phyloP scores from a whole-genome alignment of 768 basidiomycete species.

The Tulasnella calospora region DNA sequence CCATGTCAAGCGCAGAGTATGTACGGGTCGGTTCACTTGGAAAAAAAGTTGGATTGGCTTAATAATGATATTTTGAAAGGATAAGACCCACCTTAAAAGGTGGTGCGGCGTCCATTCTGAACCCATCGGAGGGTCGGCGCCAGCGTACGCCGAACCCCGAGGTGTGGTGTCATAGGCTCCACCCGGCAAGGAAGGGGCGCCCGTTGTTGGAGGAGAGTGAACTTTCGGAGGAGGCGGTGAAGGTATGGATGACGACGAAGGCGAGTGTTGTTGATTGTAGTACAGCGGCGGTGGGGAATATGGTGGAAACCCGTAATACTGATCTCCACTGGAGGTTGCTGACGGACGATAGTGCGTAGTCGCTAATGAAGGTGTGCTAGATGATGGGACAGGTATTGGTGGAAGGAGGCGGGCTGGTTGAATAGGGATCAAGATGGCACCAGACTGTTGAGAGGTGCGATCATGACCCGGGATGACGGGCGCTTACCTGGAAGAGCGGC shows the following conservation, averaged over 20 bases:
- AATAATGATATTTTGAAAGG: neutral
- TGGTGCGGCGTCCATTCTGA: neutral
- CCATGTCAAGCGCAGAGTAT: neutral
- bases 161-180: neutral
- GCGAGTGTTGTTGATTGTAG: neutral
- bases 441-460: neutral
- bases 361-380: neutral
- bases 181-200: neutral
- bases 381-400: neutral
- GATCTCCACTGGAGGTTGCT: neutral
- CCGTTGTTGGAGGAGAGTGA: neutral
- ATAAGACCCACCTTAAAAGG: neutral
- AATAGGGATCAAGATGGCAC: neutral
- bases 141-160: neutral
- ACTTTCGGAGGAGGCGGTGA: neutral
- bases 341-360: neutral
- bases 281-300: neutral
- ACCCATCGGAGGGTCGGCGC: neutral
- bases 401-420: neutral
- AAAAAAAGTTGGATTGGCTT: neutral
- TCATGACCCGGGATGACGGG: neutral
- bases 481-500: neutral
- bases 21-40: neutral
- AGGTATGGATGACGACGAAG: neutral
- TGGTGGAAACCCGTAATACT: neutral